Conservation (phyloP, 148 eudicot genomes). For the Chenopodium berlandieri region DNA sequence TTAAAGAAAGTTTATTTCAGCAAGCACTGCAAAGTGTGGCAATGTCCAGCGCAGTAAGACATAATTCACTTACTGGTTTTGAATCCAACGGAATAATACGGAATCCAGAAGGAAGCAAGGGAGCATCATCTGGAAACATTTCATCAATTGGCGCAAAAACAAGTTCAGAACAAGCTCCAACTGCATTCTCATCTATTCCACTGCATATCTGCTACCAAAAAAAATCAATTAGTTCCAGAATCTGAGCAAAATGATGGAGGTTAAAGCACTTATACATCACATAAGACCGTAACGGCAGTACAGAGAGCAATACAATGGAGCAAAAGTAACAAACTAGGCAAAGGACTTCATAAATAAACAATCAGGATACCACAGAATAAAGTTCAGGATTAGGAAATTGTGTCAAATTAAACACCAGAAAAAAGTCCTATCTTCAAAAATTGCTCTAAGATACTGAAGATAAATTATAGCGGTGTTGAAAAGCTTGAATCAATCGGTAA, state of each 20-base stretch:
- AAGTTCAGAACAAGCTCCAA: conserved; percentile 89
- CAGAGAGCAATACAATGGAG: background rate
- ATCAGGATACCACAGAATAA: background rate
- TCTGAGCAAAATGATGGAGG: background rate
- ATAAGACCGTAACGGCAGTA: too few relatives aligned
- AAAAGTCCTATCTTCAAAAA: background rate
- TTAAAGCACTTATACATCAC: too few relatives aligned
- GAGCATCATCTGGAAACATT: conserved; percentile 92
- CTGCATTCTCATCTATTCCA: conserved; percentile 80
- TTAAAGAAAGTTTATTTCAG: background rate
- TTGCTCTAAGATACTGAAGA: background rate
- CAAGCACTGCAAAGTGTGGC: background rate
- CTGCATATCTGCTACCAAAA: conserved; percentile 58
- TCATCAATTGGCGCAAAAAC: conserved; percentile 96
- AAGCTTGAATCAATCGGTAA: background rate
- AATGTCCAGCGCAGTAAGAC: background rate
- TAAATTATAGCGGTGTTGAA: background rate
- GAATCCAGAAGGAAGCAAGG: conserved; percentile 87
- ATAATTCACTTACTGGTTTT: conserved; percentile 60
- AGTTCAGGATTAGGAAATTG: background rate
- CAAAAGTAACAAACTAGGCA: background rate
- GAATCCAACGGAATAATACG: conserved; percentile 81
- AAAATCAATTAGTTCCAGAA: background rate
- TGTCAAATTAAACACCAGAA: background rate
- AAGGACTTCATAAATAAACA: background rate